Evolutionary conservation across 2,329 filamentous ascomycete genomes (phyloP).

Genomic region (Clonostachys sp.): DNA sequence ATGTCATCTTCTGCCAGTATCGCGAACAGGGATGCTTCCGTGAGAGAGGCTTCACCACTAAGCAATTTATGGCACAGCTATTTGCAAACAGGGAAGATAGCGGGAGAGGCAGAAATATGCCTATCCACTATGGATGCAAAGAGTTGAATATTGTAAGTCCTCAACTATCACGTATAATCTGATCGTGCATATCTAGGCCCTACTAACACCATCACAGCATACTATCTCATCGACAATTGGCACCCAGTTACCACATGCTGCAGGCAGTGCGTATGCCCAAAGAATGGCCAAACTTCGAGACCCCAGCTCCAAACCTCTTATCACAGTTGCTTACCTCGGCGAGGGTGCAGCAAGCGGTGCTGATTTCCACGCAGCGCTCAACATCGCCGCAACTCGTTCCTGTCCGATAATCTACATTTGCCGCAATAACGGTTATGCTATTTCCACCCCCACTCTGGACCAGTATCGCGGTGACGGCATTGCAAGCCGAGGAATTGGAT

Average conservation of each 20-base stretch:
- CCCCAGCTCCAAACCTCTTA: constrained; percentile 60
- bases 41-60: constrained; percentile 80
- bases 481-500: constrained; percentile 78
- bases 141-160: constrained; percentile 75
- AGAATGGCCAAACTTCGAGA: constrained; percentile 75
- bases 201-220: constrained; percentile 43
- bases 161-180: not conserved
- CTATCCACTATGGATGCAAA: constrained; percentile 87
- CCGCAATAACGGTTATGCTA: constrained; percentile 89
- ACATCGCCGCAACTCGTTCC: constrained; percentile 84
- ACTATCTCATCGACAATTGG: constrained; percentile 80
- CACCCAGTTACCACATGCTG: constrained; percentile 84
- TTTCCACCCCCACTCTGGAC: constrained; percentile 83
- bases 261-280: constrained; percentile 81
- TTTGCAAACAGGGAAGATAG: constrained; percentile 82
- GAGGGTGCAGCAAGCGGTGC: constrained; percentile 88
- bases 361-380: constrained; percentile 87
- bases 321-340: constrained; percentile 83
- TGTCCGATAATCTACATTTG: constrained; percentile 88
- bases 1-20: constrained; percentile 93
- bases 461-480: constrained; percentile 92
- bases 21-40: constrained; percentile 88
- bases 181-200: not conserved
- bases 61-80: constrained; percentile 92
- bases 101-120: constrained; percentile 89